These are phyloP conservation scores for Hericium rajendrae DNA, from an alignment of 768 basidiomycete genomes.

Conservation along the genomic window DNA sequence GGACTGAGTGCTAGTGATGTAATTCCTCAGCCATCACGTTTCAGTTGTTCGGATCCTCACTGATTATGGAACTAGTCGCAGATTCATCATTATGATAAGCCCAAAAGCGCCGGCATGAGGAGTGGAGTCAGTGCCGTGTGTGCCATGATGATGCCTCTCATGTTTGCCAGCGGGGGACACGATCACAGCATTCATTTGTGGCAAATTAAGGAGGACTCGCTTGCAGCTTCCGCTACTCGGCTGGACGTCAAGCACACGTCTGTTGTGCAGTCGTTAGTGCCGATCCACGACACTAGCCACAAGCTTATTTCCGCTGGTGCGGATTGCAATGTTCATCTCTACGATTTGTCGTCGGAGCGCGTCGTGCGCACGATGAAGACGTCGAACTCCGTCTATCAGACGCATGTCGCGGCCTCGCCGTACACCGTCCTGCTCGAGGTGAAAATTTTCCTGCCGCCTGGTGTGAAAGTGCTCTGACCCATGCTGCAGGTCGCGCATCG, in stretches of 20 bases:
- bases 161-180: constrained; percentile 41
- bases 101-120: constrained; percentile 20
- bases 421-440: constrained; percentile 39
- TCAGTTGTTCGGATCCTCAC: neutral
- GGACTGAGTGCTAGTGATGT: neutral
- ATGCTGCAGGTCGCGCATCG: constrained; percentile 33
- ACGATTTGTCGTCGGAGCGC: constrained; percentile 38
- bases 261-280: constrained; percentile 32
- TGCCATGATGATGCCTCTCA: constrained; percentile 29
- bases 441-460: constrained; percentile 1
- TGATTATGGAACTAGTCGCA: neutral
- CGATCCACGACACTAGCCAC: constrained; percentile 34
- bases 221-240: constrained; percentile 21
- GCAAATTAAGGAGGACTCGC: constrained; percentile 27
- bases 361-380: constrained; percentile 30
- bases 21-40: neutral
- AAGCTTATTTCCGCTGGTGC: constrained; percentile 40
- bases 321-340: constrained; percentile 35
- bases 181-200: constrained; percentile 41
- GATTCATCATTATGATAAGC: neutral
- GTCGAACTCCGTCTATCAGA: constrained; percentile 36
- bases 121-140: constrained; percentile 34
- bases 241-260: constrained; percentile 35
- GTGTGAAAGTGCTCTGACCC: neutral
- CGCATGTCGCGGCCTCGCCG: constrained; percentile 27